These are phyloP conservation scores for Trichaptum fuscoviolaceum DNA, from an alignment of 768 basidiomycete species.

Conservation along the genomic window DNA sequence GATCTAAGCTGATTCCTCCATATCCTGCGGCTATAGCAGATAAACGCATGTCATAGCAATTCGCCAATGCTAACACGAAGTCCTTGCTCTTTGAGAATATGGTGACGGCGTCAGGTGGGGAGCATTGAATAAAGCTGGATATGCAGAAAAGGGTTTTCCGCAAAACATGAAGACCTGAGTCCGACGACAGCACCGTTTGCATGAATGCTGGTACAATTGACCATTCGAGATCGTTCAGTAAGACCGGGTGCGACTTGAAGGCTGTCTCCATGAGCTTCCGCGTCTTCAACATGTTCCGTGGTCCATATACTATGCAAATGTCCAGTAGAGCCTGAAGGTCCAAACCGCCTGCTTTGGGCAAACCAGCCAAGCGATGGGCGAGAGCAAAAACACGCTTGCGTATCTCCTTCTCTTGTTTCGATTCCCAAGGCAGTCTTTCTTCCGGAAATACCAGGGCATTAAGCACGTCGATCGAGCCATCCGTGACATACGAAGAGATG, in stretches of 20 bases:
- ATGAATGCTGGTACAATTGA: slow-evolving; percentile 52
- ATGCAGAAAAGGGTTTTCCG: slow-evolving; percentile 61
- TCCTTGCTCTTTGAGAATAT: slow-evolving; percentile 46
- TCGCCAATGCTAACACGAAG: slow-evolving; percentile 54
- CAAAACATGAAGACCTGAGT: slow-evolving; percentile 53
- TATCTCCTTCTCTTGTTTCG: slow-evolving; percentile 41
- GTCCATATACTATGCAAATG: slow-evolving; percentile 52
- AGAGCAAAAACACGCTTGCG: slow-evolving; percentile 46
- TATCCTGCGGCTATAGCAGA: slow-evolving; percentile 51
- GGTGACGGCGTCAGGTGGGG: slow-evolving; percentile 43
- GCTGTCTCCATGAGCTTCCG: neutral
- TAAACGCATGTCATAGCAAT: slow-evolving; percentile 56
- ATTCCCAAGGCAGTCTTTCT: slow-evolving; percentile 16
- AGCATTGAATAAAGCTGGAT: slow-evolving; percentile 45
- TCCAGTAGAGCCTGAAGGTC: slow-evolving; percentile 56
- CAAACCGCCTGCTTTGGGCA: slow-evolving; percentile 30
- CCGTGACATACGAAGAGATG: slow-evolving; percentile 51
- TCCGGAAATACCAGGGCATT: slow-evolving; percentile 55
- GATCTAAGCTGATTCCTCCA: slow-evolving; percentile 41
- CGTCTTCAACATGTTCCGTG: slow-evolving; percentile 14
- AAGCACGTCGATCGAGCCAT: slow-evolving; percentile 47
- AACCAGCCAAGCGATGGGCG: slow-evolving; percentile 40
- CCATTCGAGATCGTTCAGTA: slow-evolving; percentile 24
- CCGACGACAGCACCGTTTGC: slow-evolving; percentile 34
- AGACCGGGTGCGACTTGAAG: slow-evolving; percentile 22